Percentiles rank a stretch among this genome's conserved stretches.
phyloP scores from a whole-genome alignment of 225 moss, liverwort and hornwort species.

The Marchantia paleacea region DNA sequence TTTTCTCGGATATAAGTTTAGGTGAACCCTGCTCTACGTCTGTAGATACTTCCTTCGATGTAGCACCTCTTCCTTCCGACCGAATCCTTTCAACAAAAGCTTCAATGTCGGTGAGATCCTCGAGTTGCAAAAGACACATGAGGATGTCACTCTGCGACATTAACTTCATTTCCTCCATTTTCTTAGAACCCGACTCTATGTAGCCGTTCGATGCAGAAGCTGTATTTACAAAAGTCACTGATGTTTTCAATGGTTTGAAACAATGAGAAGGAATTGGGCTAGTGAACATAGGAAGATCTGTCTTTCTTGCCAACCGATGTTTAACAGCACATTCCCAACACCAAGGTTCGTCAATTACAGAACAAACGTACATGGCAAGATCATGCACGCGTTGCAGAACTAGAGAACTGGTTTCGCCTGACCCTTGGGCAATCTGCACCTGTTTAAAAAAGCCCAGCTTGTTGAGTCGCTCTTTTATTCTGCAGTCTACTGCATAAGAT shows the following conservation, averaged over 20 bases:
- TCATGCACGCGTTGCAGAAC: slow-evolving; percentile 50
- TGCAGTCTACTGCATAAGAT: slow-evolving; percentile 6
- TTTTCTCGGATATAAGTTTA: neutral
- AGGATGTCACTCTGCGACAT: slow-evolving; percentile 29
- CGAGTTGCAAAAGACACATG: slow-evolving; percentile 35
- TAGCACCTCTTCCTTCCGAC: slow-evolving; percentile 25
- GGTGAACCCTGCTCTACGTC: slow-evolving; percentile 15
- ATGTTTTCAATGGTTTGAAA: slow-evolving; percentile 21
- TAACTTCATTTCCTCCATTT: slow-evolving; percentile 15
- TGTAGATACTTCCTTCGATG: slow-evolving; percentile 6
- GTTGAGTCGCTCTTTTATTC: slow-evolving; percentile 29
- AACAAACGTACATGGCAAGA: slow-evolving; percentile 77
- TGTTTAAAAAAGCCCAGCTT: slow-evolving; percentile 28
- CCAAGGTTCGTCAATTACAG: slow-evolving; percentile 77
- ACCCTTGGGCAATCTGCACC: neutral
- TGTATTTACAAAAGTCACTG: slow-evolving; percentile 24
- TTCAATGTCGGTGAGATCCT: slow-evolving; percentile 38
- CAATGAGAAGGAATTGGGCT: slow-evolving; percentile 34
- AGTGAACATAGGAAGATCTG: slow-evolving; percentile 51
- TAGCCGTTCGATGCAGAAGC: slow-evolving; percentile 9
- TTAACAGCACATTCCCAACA: slow-evolving; percentile 77
- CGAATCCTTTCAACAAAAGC: slow-evolving; percentile 27
- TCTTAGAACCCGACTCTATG: slow-evolving; percentile 14
- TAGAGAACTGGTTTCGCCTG: slow-evolving; percentile 3
- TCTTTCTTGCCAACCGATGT: slow-evolving; percentile 48